Percentiles rank a stretch among this genome's conserved stretches.
These are phyloP conservation scores for Pichia sp. DNA, from an alignment of 1,139 yeast species.

Conservation along the genomic window DNA sequence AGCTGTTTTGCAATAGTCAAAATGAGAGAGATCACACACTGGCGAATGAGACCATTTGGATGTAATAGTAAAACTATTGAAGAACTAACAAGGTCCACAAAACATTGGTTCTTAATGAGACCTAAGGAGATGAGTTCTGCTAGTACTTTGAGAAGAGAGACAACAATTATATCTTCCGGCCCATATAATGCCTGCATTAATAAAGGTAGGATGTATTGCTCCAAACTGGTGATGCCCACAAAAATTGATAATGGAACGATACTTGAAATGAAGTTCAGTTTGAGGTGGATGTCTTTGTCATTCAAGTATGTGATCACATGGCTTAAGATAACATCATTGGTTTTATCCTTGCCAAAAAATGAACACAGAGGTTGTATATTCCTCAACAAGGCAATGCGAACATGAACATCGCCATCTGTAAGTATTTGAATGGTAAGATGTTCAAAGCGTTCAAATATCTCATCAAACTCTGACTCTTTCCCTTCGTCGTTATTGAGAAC, in stretches of 20 bases:
- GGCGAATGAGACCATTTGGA: slow-evolving; percentile 85
- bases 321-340: slow-evolving; percentile 81
- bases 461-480: slow-evolving; percentile 25
- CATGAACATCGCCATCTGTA: slow-evolving; percentile 61
- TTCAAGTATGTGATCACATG: slow-evolving; percentile 89
- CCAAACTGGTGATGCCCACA: slow-evolving; percentile 76
- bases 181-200: slow-evolving; percentile 77
- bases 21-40: slow-evolving; percentile 55
- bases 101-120: slow-evolving; percentile 37
- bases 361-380: slow-evolving; percentile 71
- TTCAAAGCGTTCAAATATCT: slow-evolving; percentile 46
- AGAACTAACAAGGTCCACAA: slow-evolving; percentile 45
- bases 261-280: slow-evolving; percentile 67
- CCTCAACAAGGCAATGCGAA: slow-evolving; percentile 60
- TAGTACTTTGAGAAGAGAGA: slow-evolving; percentile 67
- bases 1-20: slow-evolving; percentile 57
- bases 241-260: slow-evolving; percentile 72
- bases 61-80: slow-evolving; percentile 57
- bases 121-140: slow-evolving; percentile 50
- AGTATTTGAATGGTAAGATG: slow-evolving; percentile 56
- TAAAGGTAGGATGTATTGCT: slow-evolving; percentile 81
- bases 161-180: slow-evolving; percentile 74
- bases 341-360: slow-evolving; percentile 78
- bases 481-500: slow-evolving; percentile 16
- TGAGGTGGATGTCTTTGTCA: slow-evolving; percentile 61